Base-by-base conservation (phyloP, 805 yeast species). In the Metschnikowia lachancei region DNA sequence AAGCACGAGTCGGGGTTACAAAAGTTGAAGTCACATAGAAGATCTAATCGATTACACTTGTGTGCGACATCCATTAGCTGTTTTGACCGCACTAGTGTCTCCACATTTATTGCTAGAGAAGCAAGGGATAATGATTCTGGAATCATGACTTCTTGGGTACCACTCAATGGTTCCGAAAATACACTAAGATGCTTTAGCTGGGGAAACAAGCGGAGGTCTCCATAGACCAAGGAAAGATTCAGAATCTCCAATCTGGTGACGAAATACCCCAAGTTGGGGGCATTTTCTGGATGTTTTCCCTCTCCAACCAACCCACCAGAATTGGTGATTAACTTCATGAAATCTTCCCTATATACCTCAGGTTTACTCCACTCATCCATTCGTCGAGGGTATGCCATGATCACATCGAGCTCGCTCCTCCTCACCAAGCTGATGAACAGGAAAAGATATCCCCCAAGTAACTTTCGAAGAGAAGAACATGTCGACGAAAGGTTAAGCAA, bases 391-490 rank as follows among this genome's bases (percentile, higher is more conserved):
- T 47, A 46, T 1, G 56, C 51, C 35, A 66, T 45, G 7, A 63
- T 43, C 3, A 62, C 57, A 49, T 66, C 71, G 2, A 60, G 46
- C 41, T 60, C 63, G 43, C 63, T 64, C 18, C 45, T 34, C 19
- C 71, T 43, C 6, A 65, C 53, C 35, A 66, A 47, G 43, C 70
- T 66, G 5, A 59, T 14, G 14, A 50, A 48, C 7, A 38, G 39
- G 41, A 63, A 65, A 16, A 65, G 17, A 2, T 41, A 19, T 7
- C 56, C 56, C 0, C 62, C 66, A 12, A 62, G 40, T 13, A 52
- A 41, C 12, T 32, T 36, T 14, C 70, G 52, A 3, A 66, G 47
- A 8, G 43, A 43, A 10, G 39, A 43, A 39, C 69, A 65, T 12
- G 69, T 63, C 9, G 58, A 49, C 3, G 64, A 55, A 13, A 66